These are phyloP conservation scores for Penicillium paradoxum DNA, from an alignment of 495 filamentous ascomycete genomes.

Conservation along the genomic window DNA sequence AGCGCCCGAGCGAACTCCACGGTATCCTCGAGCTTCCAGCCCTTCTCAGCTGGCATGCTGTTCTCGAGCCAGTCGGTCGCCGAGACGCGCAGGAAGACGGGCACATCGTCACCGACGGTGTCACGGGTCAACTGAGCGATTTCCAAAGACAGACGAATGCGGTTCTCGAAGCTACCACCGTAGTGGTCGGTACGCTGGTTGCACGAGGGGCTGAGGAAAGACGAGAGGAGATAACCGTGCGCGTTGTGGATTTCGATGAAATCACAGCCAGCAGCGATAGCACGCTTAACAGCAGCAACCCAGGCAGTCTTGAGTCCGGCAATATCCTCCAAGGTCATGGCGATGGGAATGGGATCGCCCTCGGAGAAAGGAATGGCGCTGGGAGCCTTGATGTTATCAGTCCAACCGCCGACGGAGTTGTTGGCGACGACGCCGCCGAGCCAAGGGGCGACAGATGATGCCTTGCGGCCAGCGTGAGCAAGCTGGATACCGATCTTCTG, in stretches of 20 bases:
- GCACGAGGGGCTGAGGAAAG: slow-evolving; percentile 59
- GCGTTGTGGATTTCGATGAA: slow-evolving; percentile 57
- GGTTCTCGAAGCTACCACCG: slow-evolving; percentile 62
- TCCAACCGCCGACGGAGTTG: slow-evolving; percentile 58
- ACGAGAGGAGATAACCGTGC: slow-evolving; percentile 61
- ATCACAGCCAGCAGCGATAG: slow-evolving; percentile 54
- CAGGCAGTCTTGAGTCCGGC: slow-evolving; percentile 53
- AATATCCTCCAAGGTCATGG: slow-evolving; percentile 54
- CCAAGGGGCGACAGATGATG: slow-evolving; percentile 66
- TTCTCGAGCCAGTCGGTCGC: slow-evolving; percentile 60
- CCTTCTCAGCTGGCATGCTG: slow-evolving; percentile 39
- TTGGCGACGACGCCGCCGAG: slow-evolving; percentile 44
- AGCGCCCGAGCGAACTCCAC: slow-evolving; percentile 52
- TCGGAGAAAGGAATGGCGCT: slow-evolving; percentile 51
- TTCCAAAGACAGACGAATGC: slow-evolving; percentile 54
- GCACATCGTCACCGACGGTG: slow-evolving; percentile 52
- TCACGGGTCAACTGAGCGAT: slow-evolving; percentile 54
- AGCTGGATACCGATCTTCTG: slow-evolving; percentile 73
- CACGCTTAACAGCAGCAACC: slow-evolving; percentile 50
- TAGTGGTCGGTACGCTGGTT: slow-evolving; percentile 64
- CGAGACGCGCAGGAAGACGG: slow-evolving; percentile 60
- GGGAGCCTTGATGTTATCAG: slow-evolving; percentile 52
- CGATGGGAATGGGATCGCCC: slow-evolving; percentile 46
- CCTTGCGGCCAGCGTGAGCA: slow-evolving; percentile 73
- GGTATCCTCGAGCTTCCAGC: slow-evolving; percentile 55